Evolutionary conservation across 164 flowering plant genomes (phyloP).

Genomic region (Cinnamomum micranthum): DNA sequence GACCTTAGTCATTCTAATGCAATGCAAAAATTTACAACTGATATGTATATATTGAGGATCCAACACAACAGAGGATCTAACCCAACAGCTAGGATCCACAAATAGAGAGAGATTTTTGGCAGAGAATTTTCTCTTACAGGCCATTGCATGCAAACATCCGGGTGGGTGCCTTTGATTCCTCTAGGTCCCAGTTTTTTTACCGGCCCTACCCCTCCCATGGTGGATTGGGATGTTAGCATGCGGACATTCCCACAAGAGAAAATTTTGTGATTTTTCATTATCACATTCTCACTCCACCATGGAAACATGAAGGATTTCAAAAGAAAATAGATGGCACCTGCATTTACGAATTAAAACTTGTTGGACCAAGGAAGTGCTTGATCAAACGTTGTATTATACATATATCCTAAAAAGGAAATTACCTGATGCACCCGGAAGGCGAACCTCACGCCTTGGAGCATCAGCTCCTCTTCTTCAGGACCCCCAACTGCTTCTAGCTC

Average conservation of each 20-base stretch:
- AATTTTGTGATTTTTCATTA: no score
- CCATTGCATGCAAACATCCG: no score
- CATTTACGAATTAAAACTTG: no score
- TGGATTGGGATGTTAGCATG: no score
- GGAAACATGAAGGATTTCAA: no score
- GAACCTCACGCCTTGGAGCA: slow-evolving; percentile 88
- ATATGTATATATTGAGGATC: not conserved
- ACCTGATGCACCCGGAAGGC: slow-evolving; percentile 99
- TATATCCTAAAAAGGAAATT: not conserved
- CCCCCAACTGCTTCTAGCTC: slow-evolving; percentile 70
- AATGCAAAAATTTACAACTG: not conserved
- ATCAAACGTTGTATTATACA: not conserved
- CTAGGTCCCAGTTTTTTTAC: no score
- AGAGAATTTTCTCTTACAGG: no score
- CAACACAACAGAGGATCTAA: not conserved
- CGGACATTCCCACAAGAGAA: no score
- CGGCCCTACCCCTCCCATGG: no score
- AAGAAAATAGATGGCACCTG: no score
- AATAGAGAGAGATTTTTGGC: not conserved
- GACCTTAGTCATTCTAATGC: not conserved
- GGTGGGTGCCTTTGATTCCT: no score
- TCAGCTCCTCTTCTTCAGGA: slow-evolving; percentile 86
- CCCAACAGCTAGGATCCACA: not conserved
- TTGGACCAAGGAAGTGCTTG: not conserved
- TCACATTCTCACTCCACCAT: no score